Percentiles rank a stretch among this genome's conserved stretches.
Conservation (phyloP, 352 stramenopile species). For the Globisporangium irregulare region DNA sequence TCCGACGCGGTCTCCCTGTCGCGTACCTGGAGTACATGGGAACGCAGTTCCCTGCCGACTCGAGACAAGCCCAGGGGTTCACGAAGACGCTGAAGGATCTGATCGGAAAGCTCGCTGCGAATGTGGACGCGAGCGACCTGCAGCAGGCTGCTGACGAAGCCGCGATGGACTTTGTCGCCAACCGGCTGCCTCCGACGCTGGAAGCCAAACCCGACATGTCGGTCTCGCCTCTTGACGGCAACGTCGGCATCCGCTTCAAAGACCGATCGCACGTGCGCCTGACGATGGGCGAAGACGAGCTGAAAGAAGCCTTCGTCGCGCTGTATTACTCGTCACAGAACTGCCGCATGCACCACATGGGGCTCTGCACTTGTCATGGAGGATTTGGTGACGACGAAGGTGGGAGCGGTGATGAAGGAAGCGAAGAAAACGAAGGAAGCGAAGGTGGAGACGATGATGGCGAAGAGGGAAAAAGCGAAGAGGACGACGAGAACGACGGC, state of each 20-base stretch:
- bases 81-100: conserved; percentile 40
- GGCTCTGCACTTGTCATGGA: conserved; percentile 55
- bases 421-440: conserved; percentile 14
- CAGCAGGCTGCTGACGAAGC: conserved; percentile 74
- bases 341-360: conserved; percentile 84
- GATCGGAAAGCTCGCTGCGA: conserved; percentile 44
- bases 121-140: conserved; percentile 50
- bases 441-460: conserved; percentile 22
- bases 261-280: conserved; percentile 70
- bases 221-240: conserved; percentile 35
- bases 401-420: conserved; percentile 25
- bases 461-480: conserved; percentile 25
- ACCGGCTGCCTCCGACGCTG: conserved; percentile 54
- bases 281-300: conserved; percentile 56
- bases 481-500: conserved; percentile 21
- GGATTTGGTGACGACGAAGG: conserved; percentile 25
- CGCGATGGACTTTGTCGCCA: conserved; percentile 70
- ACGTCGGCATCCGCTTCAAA: conserved; percentile 55
- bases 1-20: conserved; percentile 70
- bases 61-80: conserved; percentile 49
- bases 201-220: conserved; percentile 14
- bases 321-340: conserved; percentile 76
- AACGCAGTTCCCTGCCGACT: conserved; percentile 49
- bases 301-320: conserved; percentile 55
- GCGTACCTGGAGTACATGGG: conserved; percentile 74